Percentiles rank a stretch among this genome's conserved stretches.
Conservation (phyloP, 164 flowering plant genomes). For the Cinnamomum micranthum region DNA sequence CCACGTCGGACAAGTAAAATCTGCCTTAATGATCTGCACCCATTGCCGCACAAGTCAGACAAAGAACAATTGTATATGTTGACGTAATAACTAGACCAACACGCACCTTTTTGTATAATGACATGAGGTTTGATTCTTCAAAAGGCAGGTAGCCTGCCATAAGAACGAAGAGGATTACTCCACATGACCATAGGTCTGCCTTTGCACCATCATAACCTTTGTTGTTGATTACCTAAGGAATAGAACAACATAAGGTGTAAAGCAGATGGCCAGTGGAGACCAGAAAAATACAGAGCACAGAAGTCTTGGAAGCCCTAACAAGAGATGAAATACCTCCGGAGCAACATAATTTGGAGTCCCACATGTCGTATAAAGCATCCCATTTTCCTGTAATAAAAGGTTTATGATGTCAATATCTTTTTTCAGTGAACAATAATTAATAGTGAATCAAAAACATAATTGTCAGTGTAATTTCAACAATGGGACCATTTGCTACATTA, state of each 20-base stretch:
- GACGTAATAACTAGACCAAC: neutral
- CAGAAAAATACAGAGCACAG: neutral
- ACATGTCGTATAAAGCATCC: conserved; percentile 91
- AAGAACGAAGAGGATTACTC: conserved; percentile 88
- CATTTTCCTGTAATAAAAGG: conserved; percentile 66
- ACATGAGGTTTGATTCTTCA: conserved; percentile 81
- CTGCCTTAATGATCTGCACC: conserved; percentile 80
- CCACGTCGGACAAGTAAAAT: conserved; percentile 91
- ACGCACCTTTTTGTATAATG: conserved; percentile 77
- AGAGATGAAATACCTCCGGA: conserved; percentile 61
- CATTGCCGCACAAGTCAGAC: conserved; percentile 8
- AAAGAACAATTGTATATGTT: neutral
- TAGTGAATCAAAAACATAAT: too few relatives aligned
- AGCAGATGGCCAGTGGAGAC: neutral
- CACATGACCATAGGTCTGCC: conserved; percentile 98
- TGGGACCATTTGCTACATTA: too few relatives aligned
- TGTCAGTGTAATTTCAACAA: too few relatives aligned
- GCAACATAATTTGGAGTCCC: conserved; percentile 99
- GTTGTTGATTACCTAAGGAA: conserved; percentile 72
- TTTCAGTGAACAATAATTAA: neutral
- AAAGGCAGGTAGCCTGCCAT: conserved; percentile 98
- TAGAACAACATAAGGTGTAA: neutral
- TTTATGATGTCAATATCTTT: conserved; percentile 2
- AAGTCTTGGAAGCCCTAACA: neutral
- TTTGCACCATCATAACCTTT: conserved; percentile 99